These are phyloP conservation scores for Volvariella surrecta DNA, from an alignment of 1,284 basidiomycete genomes.

Conservation along the genomic window DNA sequence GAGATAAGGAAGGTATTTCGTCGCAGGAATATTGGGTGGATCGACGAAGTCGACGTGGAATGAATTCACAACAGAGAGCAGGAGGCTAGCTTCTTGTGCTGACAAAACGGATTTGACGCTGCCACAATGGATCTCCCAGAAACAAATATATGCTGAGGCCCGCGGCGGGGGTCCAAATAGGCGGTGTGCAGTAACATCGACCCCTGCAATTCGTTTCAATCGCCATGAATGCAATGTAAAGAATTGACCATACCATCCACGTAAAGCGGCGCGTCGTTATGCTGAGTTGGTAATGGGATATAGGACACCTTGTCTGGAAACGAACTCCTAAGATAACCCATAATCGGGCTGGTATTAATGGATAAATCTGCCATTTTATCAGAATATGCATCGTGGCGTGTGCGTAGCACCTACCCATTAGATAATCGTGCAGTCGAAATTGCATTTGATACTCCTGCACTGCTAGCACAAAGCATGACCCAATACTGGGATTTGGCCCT, in stretches of 20 bases:
- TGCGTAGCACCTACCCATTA: slow-evolving; percentile 60
- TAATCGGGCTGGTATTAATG: slow-evolving; percentile 58
- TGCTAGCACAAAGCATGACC: slow-evolving; percentile 46
- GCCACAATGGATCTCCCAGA: slow-evolving; percentile 79
- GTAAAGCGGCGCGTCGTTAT: slow-evolving; percentile 34
- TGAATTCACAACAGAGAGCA: slow-evolving; percentile 46
- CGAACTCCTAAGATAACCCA: slow-evolving; percentile 39
- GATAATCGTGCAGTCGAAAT: slow-evolving; percentile 75
- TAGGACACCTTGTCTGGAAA: slow-evolving; percentile 35
- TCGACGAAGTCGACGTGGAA: slow-evolving; percentile 72
- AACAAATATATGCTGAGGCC: slow-evolving; percentile 81
- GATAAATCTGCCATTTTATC: slow-evolving; percentile 55
- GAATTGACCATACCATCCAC: slow-evolving; percentile 47
- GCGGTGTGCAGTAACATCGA: slow-evolving; percentile 76
- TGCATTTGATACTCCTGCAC: slow-evolving; percentile 68
- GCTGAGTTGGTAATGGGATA: slow-evolving; percentile 3
- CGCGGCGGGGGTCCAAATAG: slow-evolving; percentile 82
- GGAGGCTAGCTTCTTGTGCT: slow-evolving; percentile 41
- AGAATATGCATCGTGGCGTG: slow-evolving; percentile 7
- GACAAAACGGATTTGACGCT: slow-evolving; percentile 51
- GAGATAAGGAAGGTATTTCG: slow-evolving; percentile 50
- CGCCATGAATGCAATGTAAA: slow-evolving; percentile 15
- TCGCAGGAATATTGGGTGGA: slow-evolving; percentile 70
- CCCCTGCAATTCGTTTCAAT: slow-evolving; percentile 32
- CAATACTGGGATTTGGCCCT: slow-evolving; percentile 27